phyloP scores from a whole-genome alignment of 176 grass and related monocot genomes.

The Zoysia pacifica region DNA sequence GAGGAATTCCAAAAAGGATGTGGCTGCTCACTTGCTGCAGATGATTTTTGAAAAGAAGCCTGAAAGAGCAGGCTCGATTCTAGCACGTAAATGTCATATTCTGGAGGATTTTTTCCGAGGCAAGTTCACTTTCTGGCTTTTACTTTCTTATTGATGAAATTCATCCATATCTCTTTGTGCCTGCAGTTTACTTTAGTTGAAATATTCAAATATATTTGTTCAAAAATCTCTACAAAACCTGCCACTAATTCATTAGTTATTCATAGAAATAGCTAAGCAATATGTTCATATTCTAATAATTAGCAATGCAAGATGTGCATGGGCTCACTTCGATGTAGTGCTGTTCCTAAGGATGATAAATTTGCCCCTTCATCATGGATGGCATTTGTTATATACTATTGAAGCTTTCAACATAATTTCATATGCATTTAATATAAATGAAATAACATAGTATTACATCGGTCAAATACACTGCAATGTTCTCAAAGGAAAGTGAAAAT shows the following conservation, averaged over 20 bases:
- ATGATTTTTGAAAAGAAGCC: conserved; percentile 87
- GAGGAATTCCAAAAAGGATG: conserved; percentile 56
- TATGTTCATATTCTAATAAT: neutral
- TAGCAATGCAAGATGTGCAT: conserved; percentile 8
- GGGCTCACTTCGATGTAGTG: neutral
- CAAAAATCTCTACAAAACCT: neutral
- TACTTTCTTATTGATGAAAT: neutral
- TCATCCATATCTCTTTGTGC: neutral
- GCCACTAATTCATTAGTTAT: neutral
- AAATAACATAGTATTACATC: neutral
- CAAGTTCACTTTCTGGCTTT: conserved; percentile 8
- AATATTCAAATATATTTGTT: neutral
- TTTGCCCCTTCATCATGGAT: neutral
- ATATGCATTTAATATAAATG: neutral
- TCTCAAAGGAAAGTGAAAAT: conserved; percentile 5
- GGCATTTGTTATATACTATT: neutral
- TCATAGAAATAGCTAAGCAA: neutral
- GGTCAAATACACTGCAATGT: neutral
- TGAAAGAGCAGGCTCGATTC: conserved; percentile 49
- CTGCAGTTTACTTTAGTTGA: conserved; percentile 6
- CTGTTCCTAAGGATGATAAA: neutral
- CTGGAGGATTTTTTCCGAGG: conserved; percentile 88
- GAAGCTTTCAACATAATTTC: neutral
- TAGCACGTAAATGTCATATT: conserved; percentile 58
- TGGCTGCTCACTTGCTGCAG: conserved; percentile 57